Evolutionary conservation across 805 yeast species (phyloP).

Genomic region (Isabelozyma heimii): DNA sequence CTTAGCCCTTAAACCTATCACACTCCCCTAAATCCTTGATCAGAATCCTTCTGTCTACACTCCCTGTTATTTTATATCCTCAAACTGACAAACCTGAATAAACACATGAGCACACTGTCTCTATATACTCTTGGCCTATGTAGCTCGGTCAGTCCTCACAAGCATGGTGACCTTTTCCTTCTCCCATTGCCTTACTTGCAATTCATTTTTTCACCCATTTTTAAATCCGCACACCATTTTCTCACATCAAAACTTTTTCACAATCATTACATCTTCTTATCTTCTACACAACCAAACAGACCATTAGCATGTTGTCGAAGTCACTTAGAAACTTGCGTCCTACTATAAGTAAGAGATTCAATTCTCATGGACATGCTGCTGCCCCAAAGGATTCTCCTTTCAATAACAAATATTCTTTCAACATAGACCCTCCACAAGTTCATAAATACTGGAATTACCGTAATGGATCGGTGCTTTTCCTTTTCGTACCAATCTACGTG

Average conservation of each 20-base stretch:
- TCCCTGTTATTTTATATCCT: no score
- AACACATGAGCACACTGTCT: no score
- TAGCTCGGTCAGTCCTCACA: background rate
- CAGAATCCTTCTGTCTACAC: no score
- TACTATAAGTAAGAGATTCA: slow-evolving; percentile 27
- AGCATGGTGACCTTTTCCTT: background rate
- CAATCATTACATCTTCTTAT: background rate
- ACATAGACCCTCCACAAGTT: slow-evolving; percentile 43
- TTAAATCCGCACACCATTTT: background rate
- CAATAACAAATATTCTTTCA: slow-evolving; percentile 41
- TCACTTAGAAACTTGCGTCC: slow-evolving; percentile 16
- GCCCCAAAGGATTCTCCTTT: slow-evolving; percentile 26
- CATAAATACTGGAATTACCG: slow-evolving; percentile 44
- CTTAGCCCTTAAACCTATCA: no score
- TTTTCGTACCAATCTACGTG: slow-evolving; percentile 36
- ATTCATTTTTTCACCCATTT: background rate
- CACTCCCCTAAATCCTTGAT: no score
- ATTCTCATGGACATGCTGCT: slow-evolving; percentile 13
- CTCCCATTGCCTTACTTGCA: background rate
- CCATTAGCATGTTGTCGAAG: slow-evolving; percentile 25
- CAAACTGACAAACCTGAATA: no score
- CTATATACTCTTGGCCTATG: no score
- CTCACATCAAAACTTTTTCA: background rate
- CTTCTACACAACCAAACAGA: background rate
- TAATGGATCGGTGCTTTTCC: slow-evolving; percentile 34